Percentiles rank a stretch among this genome's conserved stretches.
phyloP scores from a whole-genome alignment of 2,329 filamentous ascomycete species.

The Diatrype stigma region DNA sequence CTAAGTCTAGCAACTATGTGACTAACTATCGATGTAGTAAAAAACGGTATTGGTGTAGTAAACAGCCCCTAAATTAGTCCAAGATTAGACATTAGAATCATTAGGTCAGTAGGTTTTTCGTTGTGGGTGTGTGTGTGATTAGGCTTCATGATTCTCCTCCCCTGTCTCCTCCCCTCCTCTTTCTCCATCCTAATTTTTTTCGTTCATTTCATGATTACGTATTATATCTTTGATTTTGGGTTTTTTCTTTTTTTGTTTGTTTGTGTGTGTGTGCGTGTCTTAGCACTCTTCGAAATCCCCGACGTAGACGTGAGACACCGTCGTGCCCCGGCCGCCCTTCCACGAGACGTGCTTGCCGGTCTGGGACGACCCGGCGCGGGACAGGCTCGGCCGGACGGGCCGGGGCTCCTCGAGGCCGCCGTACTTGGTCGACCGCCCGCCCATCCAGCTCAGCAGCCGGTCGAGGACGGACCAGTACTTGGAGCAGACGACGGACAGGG shows the following conservation, averaged over 20 bases:
- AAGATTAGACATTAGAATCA: not conserved
- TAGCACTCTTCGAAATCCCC: not conserved
- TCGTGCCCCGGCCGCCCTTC: not conserved
- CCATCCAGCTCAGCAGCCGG: not conserved
- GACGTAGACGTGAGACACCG: constrained; percentile 1
- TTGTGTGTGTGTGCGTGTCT: not conserved
- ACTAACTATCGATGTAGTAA: not conserved
- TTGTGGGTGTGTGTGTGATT: no score
- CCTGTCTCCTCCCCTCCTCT: no score
- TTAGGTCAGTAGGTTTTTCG: not conserved
- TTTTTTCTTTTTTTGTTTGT: no score
- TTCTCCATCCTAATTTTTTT: no score
- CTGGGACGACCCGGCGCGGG: not conserved
- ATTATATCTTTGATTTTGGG: no score
- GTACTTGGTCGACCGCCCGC: not conserved
- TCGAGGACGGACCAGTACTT: constrained; percentile 1
- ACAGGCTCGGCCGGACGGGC: not conserved
- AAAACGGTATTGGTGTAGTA: not conserved
- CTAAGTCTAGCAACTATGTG: no score
- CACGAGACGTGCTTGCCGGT: constrained; percentile 2
- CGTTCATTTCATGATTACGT: no score
- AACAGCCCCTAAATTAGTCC: no score
- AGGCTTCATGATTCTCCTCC: no score
- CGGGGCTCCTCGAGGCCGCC: not conserved
- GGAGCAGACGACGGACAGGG: not conserved